These are phyloP conservation scores for Yamadazyma blattariae DNA, from an alignment of 1,139 yeast species.

Conservation along the genomic window DNA sequence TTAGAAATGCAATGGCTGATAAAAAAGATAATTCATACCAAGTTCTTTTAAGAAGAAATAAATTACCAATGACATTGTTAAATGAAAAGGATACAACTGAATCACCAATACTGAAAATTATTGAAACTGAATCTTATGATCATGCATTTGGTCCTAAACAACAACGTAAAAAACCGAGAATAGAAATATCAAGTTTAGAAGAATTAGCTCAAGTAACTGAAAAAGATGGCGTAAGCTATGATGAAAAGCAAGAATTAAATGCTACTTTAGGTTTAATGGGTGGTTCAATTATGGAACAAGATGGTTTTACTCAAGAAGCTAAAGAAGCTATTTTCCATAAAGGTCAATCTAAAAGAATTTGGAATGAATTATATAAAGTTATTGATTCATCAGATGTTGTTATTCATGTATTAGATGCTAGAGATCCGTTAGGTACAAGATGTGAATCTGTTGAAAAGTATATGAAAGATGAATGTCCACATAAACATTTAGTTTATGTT, in stretches of 20 bases:
- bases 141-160: conserved; percentile 92
- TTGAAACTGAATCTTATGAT: conserved; percentile 84
- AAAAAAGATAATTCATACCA: conserved; percentile 84
- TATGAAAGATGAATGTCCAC: conserved; percentile 91
- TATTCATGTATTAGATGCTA: conserved; percentile 92
- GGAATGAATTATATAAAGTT: conserved; percentile 97
- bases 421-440: conserved; percentile 96
- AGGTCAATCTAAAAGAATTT: conserved; percentile 97
- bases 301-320: conserved; percentile 85
- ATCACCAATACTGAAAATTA: conserved; percentile 73
- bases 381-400: conserved; percentile 96
- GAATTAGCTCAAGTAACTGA: conserved; percentile 70
- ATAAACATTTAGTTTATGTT: conserved; percentile 91
- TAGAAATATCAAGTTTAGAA: conserved; percentile 71
- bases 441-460: conserved; percentile 93
- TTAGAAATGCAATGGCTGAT: conserved; percentile 91
- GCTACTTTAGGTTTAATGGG: conserved; percentile 82
- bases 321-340: conserved; percentile 94
- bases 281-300: conserved; percentile 60
- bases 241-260: conserved; percentile 73
- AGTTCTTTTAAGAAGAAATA: conserved; percentile 83
- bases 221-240: conserved; percentile 56
- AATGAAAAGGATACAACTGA: conserved; percentile 78
- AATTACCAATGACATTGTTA: conserved; percentile 90
- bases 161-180: conserved; percentile 87